Percentiles rank a stretch among this genome's conserved stretches.
These are phyloP conservation scores for Kuraishia piskuri DNA, from an alignment of 805 yeast species.

Conservation along the genomic window DNA sequence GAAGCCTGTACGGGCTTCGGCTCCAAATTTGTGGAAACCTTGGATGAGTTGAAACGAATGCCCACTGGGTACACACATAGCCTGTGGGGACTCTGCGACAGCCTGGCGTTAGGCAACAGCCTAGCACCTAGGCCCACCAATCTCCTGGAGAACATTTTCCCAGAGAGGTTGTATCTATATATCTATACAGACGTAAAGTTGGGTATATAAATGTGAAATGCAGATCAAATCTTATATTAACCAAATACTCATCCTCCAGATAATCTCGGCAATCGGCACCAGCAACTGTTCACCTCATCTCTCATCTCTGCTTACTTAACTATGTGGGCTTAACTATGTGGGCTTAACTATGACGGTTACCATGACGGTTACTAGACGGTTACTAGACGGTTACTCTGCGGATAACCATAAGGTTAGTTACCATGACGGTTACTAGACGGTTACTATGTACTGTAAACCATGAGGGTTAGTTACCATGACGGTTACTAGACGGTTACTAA, in stretches of 20 bases:
- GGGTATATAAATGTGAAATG: neutral
- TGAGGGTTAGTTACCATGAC: no score
- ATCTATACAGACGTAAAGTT: neutral
- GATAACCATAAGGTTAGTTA: no score
- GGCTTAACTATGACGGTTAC: no score
- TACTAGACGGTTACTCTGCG: no score
- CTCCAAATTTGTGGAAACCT: neutral
- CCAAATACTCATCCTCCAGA: no score
- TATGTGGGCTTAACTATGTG: no score
- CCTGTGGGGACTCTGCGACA: conserved; percentile 3
- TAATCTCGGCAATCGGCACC: neutral
- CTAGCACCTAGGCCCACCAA: neutral
- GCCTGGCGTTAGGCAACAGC: neutral
- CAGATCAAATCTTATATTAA: no score
- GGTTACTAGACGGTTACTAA: no score
- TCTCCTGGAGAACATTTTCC: neutral
- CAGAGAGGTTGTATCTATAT: neutral
- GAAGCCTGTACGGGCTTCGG: neutral
- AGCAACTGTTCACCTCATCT: neutral
- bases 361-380: no score
- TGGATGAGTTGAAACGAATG: neutral
- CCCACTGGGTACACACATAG: neutral
- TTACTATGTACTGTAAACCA: no score
- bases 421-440: no score
- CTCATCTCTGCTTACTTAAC: no score